Evolutionary conservation across 805 yeast species (phyloP).

Genomic region (Cyberlindnera subsufficiens): DNA sequence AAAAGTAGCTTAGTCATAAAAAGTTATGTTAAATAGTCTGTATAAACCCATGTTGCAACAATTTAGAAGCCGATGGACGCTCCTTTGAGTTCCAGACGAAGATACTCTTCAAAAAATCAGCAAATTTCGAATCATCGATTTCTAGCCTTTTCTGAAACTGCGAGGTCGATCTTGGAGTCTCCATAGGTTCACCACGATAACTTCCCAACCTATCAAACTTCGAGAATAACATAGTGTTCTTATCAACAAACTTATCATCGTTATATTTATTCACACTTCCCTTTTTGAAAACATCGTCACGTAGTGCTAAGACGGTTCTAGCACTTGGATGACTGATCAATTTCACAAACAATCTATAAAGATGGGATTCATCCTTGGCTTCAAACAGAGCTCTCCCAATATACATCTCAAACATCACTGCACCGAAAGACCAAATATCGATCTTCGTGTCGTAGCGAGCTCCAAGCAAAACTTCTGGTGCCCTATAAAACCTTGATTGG

Average conservation of each 20-base stretch:
- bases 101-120: conserved; percentile 24
- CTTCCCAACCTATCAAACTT: conserved; percentile 28
- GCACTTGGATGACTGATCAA: conserved; percentile 78
- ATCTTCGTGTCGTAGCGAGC: conserved; percentile 71
- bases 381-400: conserved; percentile 84
- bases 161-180: conserved; percentile 10
- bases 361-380: conserved; percentile 77
- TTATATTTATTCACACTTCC: conserved; percentile 29
- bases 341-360: conserved; percentile 65
- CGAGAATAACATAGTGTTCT: conserved; percentile 30
- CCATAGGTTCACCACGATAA: conserved; percentile 13
- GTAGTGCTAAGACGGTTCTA: conserved; percentile 30
- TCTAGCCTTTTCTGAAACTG: conserved; percentile 13
- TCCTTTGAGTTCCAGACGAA: conserved; percentile 41
- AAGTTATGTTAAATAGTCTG: background rate
- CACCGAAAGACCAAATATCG: conserved; percentile 90
- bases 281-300: conserved; percentile 30
- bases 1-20: background rate
- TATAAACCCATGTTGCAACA: conserved; percentile 50
- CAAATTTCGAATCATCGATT: conserved; percentile 16
- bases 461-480: conserved; percentile 73
- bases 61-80: conserved; percentile 46
- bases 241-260: conserved; percentile 14
- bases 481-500: conserved; percentile 75
- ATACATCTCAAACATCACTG: conserved; percentile 82